Percentiles rank a stretch among this genome's conserved stretches.
phyloP scores from a whole-genome alignment of 148 eudicot species.

The Vaccinium myrtillus region DNA sequence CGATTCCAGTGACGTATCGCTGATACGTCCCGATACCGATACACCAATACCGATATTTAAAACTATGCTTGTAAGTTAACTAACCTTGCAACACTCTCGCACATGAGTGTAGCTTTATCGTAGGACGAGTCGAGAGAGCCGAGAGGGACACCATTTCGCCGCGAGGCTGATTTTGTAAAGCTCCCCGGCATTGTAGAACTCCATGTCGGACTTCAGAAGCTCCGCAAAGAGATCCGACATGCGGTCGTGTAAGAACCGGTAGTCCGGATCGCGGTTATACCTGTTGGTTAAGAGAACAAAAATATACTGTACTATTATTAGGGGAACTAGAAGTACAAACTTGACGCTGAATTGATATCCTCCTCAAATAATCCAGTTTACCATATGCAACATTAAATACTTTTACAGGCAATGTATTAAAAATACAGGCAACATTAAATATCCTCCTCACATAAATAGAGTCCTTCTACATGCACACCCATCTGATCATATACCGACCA shows the following conservation, averaged over 20 bases:
- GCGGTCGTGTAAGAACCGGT: slow-evolving; percentile 24
- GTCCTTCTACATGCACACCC: too few relatives aligned
- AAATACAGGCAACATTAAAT: too few relatives aligned
- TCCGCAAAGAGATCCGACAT: slow-evolving; percentile 26
- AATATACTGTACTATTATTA: too few relatives aligned
- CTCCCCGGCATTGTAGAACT: slow-evolving; percentile 17
- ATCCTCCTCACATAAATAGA: too few relatives aligned
- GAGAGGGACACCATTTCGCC: slow-evolving; percentile 37
- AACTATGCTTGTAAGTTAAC: neutral
- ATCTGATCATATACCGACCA: too few relatives aligned
- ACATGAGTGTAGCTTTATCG: neutral
- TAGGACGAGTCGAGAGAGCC: slow-evolving; percentile 3
- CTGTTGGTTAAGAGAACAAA: neutral
- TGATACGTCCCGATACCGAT: too few relatives aligned
- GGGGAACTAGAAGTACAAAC: neutral
- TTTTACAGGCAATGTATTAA: too few relatives aligned
- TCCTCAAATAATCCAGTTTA: too few relatives aligned
- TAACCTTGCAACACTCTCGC: neutral
- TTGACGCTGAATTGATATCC: neutral
- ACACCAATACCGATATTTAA: too few relatives aligned
- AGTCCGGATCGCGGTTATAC: slow-evolving; percentile 23
- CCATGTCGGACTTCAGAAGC: slow-evolving; percentile 23
- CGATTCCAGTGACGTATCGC: too few relatives aligned
- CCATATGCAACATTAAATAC: too few relatives aligned
- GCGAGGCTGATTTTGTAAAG: slow-evolving; percentile 23